Evolutionary conservation across 2,329 filamentous ascomycete genomes (phyloP).

Genomic region (Fusarium sp.): DNA sequence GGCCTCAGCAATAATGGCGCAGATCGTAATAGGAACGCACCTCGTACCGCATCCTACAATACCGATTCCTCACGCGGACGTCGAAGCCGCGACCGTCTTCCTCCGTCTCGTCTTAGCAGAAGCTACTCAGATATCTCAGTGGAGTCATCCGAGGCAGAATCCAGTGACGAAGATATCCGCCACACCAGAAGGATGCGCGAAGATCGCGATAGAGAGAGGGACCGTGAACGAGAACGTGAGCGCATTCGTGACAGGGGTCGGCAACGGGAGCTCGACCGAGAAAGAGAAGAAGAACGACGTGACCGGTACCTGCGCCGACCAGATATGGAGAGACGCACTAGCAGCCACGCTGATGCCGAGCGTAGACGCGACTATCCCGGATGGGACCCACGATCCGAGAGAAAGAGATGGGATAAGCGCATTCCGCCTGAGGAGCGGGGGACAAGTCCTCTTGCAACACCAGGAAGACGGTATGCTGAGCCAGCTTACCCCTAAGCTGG

Average conservation of each 20-base stretch:
- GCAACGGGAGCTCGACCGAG: constrained; percentile 56
- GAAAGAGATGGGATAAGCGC: constrained; percentile 54
- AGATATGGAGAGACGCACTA: constrained; percentile 59
- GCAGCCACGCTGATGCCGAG: constrained; percentile 64
- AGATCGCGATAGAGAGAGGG: constrained; percentile 50
- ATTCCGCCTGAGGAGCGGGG: constrained; percentile 50
- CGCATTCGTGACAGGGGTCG: constrained; percentile 45
- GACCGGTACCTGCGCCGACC: constrained; percentile 56
- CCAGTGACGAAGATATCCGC: constrained; percentile 50
- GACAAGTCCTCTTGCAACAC: constrained; percentile 51
- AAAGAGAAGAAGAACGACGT: constrained; percentile 54
- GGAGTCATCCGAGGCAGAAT: constrained; percentile 52
- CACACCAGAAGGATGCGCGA: constrained; percentile 43
- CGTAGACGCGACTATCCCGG: constrained; percentile 54
- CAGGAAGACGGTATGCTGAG: constrained; percentile 56
- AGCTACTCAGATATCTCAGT: constrained; percentile 59
- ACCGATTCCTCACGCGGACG: constrained; percentile 50
- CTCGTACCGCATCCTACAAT: constrained; percentile 51
- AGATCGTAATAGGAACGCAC: constrained; percentile 55
- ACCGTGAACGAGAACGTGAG: constrained; percentile 50
- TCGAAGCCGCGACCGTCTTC: constrained; percentile 57
- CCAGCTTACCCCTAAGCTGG: constrained; percentile 48
- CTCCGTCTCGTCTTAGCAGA: constrained; percentile 56
- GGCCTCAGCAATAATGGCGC: constrained; percentile 41
- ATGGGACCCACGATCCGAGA: constrained; percentile 53